Percentiles rank a stretch among this genome's conserved stretches.
Evolutionary conservation across 306 rosid genomes (phyloP).

Genomic region (Quercus variabilis): DNA sequence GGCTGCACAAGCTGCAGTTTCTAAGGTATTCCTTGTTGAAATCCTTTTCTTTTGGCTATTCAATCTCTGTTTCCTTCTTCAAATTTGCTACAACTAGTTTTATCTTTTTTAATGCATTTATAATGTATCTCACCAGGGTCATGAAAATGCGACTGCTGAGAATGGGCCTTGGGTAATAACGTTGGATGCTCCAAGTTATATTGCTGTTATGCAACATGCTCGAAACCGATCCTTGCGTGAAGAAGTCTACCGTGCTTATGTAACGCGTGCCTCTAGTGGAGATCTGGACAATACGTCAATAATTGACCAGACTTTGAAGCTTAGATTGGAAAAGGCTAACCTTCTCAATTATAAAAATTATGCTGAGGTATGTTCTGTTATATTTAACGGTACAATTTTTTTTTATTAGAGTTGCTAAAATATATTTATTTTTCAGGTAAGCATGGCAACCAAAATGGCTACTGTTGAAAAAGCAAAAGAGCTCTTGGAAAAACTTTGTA

Average conservation of each 20-base stretch:
- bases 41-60: conserved; percentile 20
- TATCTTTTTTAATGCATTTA: conserved; percentile 11
- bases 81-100: not conserved
- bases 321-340: conserved; percentile 91
- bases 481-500: conserved; percentile 90
- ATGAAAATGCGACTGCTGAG: conserved; percentile 84
- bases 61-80: not conserved
- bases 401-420: conserved; percentile 25
- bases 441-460: conserved; percentile 99
- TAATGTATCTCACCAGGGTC: conserved; percentile 54
- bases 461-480: conserved; percentile 88
- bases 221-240: conserved; percentile 77
- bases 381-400: not conserved
- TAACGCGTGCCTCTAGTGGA: conserved; percentile 83
- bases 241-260: conserved; percentile 74
- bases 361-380: conserved; percentile 74
- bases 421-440: conserved; percentile 58
- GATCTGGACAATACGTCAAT: conserved; percentile 78
- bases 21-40: conserved; percentile 56
- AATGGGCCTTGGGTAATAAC: conserved; percentile 95
- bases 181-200: conserved; percentile 81
- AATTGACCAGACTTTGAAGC: conserved; percentile 82
- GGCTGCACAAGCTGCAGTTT: conserved; percentile 89
- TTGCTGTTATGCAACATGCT: conserved; percentile 92
- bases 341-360: conserved; percentile 82